Evolutionary conservation across 495 filamentous ascomycete genomes (phyloP), one percentile per base, ranked within the genome.

Genomic region (Bathelium albidoporum): DNA sequence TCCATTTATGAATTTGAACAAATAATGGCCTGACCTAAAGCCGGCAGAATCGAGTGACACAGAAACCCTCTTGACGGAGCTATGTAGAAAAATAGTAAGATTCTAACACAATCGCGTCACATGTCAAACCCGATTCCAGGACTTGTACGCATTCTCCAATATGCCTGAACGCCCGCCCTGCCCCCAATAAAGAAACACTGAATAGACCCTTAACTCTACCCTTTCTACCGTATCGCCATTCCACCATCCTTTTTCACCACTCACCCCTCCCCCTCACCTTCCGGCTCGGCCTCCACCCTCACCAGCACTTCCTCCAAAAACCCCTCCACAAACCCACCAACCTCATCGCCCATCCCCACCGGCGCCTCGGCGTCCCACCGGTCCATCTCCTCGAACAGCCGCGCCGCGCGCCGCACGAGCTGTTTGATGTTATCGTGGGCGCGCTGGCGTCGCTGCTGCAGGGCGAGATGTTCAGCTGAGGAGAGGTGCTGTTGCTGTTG

Each of bases 281-380:
- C 62, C 88, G 49, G 49, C 59, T 88, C 79, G 9, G 89, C 87
- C 73, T 96, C 93, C 34, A 97, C 88, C 36, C 94, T 78, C 7
- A 96, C 90, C n/a, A 98, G 80, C 18, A 97, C 84, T 78, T 97
- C 94, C 77, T 98, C 94, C 32, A 98, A 78, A 65, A 96, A 84
- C 1, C 89, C 92, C 73, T 98, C 94, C 32, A 97, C 76, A 66
- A 97, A 94, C 0, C 86, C 87, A 55, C 84, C 82, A 20, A 96
- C 89, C 14, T 89, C 91, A 41, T 87, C 87, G 3, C 90, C 92
- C 94, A 97, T 96, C 0, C 89, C 88, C 1, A 98, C 90, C 5
- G 89, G 87, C 59, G 87, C 86, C 53, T 84, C 83, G 71, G 83
- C 85, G 72, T 98, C 94, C 74, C 84, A 88, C 52, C 85, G 82